phyloP scores from a whole-genome alignment of 495 filamentous ascomycete species.

The Paragyromitra xinjiangensis region DNA sequence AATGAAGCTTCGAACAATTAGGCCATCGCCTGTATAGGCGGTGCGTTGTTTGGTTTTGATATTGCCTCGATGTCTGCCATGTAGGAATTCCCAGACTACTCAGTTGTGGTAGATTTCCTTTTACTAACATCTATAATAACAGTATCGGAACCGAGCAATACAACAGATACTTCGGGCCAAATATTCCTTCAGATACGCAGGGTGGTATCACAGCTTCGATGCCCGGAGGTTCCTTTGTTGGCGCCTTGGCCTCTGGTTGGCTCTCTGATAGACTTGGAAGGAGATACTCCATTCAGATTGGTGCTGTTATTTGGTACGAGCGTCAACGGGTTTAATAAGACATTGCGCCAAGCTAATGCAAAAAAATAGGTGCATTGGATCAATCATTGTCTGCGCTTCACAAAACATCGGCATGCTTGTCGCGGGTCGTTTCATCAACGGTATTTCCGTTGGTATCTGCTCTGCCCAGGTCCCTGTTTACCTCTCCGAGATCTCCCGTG shows the following conservation, averaged over 20 bases:
- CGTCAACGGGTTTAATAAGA: background rate
- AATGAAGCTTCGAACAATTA: conserved; percentile 10
- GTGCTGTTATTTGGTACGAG: conserved; percentile 58
- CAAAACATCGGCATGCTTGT: conserved; percentile 80
- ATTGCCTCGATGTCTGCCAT: conserved; percentile 83
- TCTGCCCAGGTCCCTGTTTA: conserved; percentile 84
- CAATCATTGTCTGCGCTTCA: conserved; percentile 74
- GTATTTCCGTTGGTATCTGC: conserved; percentile 77
- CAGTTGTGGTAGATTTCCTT: background rate
- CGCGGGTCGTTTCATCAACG: conserved; percentile 80
- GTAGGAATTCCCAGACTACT: conserved; percentile 13
- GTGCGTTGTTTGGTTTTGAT: conserved; percentile 83
- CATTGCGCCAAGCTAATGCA: background rate
- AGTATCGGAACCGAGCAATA: conserved; percentile 69
- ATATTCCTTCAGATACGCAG: conserved; percentile 52
- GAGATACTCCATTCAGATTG: conserved; percentile 63
- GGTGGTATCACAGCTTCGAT: conserved; percentile 70
- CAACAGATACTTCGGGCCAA: conserved; percentile 68
- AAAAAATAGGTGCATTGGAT: conserved; percentile 63
- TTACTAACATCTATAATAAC: conserved; percentile 12
- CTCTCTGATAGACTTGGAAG: conserved; percentile 74
- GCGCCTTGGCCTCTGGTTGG: conserved; percentile 72
- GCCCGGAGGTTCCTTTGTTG: conserved; percentile 78
- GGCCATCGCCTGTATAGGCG: conserved; percentile 59
- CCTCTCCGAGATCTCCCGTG: conserved; percentile 75